Evolutionary conservation across 2,329 filamentous ascomycete genomes (phyloP).

Genomic region (Curvularia spicifera): DNA sequence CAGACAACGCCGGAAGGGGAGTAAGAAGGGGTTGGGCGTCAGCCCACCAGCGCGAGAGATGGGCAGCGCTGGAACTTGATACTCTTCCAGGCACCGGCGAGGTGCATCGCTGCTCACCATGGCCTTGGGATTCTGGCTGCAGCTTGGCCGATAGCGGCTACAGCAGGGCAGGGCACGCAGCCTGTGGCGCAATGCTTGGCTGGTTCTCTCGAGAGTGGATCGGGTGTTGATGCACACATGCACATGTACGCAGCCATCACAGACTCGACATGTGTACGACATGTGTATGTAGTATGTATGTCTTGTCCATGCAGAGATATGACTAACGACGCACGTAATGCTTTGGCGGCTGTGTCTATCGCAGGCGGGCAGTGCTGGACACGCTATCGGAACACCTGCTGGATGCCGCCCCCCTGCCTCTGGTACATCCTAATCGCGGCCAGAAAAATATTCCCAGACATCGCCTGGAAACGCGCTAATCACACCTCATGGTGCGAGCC

Average conservation of each 20-base stretch:
- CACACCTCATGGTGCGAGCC: conserved; percentile 21
- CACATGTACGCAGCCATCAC: no score
- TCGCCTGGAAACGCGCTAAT: conserved; percentile 12
- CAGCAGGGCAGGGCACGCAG: conserved; percentile 1
- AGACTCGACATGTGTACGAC: no score
- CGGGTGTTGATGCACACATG: no score
- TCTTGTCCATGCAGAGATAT: not conserved
- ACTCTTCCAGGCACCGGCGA: conserved; percentile 11
- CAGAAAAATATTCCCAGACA: conserved; percentile 18
- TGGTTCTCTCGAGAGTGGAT: no score
- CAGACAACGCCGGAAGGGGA: not conserved
- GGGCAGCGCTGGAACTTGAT: not conserved
- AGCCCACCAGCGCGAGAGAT: conserved; percentile 4
- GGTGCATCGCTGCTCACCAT: conserved; percentile 18
- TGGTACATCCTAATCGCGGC: conserved; percentile 15
- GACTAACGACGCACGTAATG: conserved; percentile 1
- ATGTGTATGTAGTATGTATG: no score
- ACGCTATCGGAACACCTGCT: conserved; percentile 37
- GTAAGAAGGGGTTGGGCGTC: not conserved
- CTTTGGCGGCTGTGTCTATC: not conserved
- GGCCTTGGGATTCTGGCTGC: conserved; percentile 12
- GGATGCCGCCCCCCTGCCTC: no score
- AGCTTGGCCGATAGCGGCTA: conserved; percentile 17
- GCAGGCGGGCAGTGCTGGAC: not conserved
- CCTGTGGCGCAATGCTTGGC: conserved; percentile 12